phyloP scores from a whole-genome alignment of 495 filamentous ascomycete species.

The Penicillium parvum region DNA sequence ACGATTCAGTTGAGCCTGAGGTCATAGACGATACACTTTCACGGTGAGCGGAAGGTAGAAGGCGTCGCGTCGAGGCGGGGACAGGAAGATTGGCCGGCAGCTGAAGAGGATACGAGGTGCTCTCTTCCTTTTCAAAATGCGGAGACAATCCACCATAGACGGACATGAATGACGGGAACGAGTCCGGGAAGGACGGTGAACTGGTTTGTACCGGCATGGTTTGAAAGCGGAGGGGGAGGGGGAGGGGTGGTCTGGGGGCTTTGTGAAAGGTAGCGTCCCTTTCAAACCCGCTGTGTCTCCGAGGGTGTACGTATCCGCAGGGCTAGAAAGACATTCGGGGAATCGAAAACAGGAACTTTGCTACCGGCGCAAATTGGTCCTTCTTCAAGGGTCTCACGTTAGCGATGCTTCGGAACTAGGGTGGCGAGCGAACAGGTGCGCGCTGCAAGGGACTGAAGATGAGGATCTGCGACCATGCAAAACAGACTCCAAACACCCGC shows the following conservation, averaged over 20 bases:
- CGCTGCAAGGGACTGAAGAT: constrained; percentile 21
- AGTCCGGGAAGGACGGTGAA: constrained; percentile 49
- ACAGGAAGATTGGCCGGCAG: constrained; percentile 31
- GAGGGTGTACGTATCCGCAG: constrained; percentile 4
- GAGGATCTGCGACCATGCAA: constrained; percentile 23
- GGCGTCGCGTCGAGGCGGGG: constrained; percentile 28
- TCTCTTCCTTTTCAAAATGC: constrained; percentile 32
- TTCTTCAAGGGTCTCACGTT: constrained; percentile 28
- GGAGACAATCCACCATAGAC: constrained; percentile 49
- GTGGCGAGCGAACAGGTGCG: constrained; percentile 6
- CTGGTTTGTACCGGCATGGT: constrained; percentile 47
- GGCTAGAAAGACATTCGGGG: constrained; percentile 20
- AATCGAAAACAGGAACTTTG: constrained; percentile 29
- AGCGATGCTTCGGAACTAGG: constrained; percentile 20
- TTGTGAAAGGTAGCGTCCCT: constrained; percentile 6
- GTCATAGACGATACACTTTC: constrained; percentile 63
- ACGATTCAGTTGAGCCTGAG: constrained; percentile 86
- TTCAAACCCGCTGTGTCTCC: constrained; percentile 22
- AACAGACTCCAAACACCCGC: constrained; percentile 9
- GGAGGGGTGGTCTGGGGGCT: constrained; percentile 1
- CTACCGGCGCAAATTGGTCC: constrained; percentile 44
- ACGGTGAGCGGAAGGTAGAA: constrained; percentile 35
- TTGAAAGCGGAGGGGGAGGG: no score
- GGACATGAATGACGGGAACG: constrained; percentile 70
- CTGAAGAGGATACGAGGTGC: constrained; percentile 22